A percentile compares a stretch with the other conserved stretches of the same genome.
Evolutionary conservation across 768 basidiomycete genomes (phyloP).

Genomic region (Lactifluus piperatus): DNA sequence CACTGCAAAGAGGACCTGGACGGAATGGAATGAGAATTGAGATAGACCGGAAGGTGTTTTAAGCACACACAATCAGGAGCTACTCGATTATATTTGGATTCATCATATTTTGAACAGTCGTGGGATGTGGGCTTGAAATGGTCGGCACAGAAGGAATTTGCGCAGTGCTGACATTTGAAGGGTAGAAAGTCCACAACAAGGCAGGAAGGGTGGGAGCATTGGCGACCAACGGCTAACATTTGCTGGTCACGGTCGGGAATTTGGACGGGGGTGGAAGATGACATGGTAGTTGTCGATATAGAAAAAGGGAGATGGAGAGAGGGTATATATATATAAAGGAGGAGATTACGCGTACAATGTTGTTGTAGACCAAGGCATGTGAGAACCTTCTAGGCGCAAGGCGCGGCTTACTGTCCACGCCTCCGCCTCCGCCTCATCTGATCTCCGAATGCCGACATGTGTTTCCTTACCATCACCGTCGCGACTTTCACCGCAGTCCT

Average conservation of each 20-base stretch:
- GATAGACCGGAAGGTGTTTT: constrained; percentile 21
- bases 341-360: constrained; percentile 6
- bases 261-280: constrained; percentile 19
- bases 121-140: constrained; percentile 69
- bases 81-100: constrained; percentile 59
- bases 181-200: constrained; percentile 75
- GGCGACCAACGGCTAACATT: constrained; percentile 58
- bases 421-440: too few relatives aligned
- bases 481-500: too few relatives aligned
- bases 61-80: constrained; percentile 80
- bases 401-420: too few relatives aligned
- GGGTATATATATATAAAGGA: background rate
- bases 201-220: constrained; percentile 62
- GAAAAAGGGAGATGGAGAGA: background rate
- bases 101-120: constrained; percentile 61
- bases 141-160: constrained; percentile 61
- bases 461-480: too few relatives aligned
- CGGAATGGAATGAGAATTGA: background rate
- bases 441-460: too few relatives aligned
- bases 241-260: constrained; percentile 39
- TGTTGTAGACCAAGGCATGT: background rate
- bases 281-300: constrained; percentile 22
- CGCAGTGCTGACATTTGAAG: constrained; percentile 79
- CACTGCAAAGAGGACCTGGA: constrained; percentile 68
- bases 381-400: background rate